Evolutionary conservation across 441 rosid species (phyloP), one percentile per base, ranked within the genome.

Genomic region (Brassica balearica): DNA sequence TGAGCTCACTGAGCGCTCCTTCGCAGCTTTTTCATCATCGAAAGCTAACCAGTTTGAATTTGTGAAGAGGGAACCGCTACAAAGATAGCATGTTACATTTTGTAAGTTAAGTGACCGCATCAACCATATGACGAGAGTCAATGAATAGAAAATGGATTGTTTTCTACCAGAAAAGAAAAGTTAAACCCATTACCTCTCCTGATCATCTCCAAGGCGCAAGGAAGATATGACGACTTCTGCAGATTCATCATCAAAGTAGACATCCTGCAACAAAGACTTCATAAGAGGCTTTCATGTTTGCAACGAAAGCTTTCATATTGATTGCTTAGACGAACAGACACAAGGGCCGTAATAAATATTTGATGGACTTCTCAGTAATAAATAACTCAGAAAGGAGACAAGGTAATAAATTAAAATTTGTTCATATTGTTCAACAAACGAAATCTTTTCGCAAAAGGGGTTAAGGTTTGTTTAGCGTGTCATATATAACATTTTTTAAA

Each of bases 181-280:
- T 60, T 2, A 5, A 68, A 14, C 29, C 34, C 60, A 68, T 73
- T 72, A 93, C 99, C 97, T 92, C 82, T 88, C 99, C 81, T 90
- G 89, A 81, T 92, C 98, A 77, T 90, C 96, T 77, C 98, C 99
- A 65, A 95, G 86, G 48, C 97, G 95, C 81, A 95, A 84, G 69
- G 99, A 93, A 78, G 99, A 95, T 83, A 95, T 92, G 72, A 95
- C 97, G n/a, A 93, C 97, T 83, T 95, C 99, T 59, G 98, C 99
- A 82, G 98, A 95, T 84, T 93, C 96, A 83, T 95, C 98, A 85
- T 95, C 99, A 80, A 95, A 95, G 91, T 95, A 95, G 72, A 95
- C 97, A 85, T 95, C 99, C 99, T 95, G 94, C 69, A 65, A 83
- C 71, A 19, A 62, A 75, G 3, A 72, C 75, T 63, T 60, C 70